phyloP scores from a whole-genome alignment of 2,329 filamentous ascomycete genomes.

The Epichloe scottii region DNA sequence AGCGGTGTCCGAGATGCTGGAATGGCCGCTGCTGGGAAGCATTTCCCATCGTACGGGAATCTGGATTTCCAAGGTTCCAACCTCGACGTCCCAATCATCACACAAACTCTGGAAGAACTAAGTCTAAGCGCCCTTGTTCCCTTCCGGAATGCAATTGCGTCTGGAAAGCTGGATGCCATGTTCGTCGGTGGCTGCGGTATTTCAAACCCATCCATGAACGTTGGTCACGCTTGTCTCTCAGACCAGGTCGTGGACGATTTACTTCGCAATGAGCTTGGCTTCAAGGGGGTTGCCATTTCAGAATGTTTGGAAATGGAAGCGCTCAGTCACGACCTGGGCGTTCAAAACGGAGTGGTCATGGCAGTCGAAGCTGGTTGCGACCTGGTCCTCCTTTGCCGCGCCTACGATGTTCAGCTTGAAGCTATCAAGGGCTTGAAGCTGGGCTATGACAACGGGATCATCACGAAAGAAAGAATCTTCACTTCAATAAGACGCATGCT shows the following conservation, averaged over 20 bases:
- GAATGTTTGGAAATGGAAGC: conserved; percentile 97
- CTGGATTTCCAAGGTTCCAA: conserved; percentile 86
- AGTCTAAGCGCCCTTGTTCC: conserved; percentile 86
- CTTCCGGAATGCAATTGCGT: conserved; percentile 78
- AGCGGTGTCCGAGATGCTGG: conserved; percentile 89
- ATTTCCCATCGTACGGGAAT: conserved; percentile 94
- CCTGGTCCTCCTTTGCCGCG: conserved; percentile 75
- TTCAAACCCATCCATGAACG: conserved; percentile 80
- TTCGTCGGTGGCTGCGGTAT: conserved; percentile 94
- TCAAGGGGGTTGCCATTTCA: conserved; percentile 84
- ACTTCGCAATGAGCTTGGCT: conserved; percentile 76
- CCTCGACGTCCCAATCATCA: conserved; percentile 88
- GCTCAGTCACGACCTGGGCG: conserved; percentile 88
- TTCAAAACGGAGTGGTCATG: conserved; percentile 94
- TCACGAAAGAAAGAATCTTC: conserved; percentile 66
- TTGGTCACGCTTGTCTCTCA: conserved; percentile 87
- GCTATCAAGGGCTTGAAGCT: conserved; percentile 82
- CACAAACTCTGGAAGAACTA: conserved; percentile 82
- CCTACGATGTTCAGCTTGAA: conserved; percentile 79
- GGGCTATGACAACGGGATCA: conserved; percentile 81
- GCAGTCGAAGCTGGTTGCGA: conserved; percentile 94
- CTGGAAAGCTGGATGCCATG: conserved; percentile 76
- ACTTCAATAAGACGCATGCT: conserved; percentile 71
- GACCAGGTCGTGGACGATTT: conserved; percentile 88
- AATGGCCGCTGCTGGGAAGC: conserved; percentile 81